Evolutionary conservation across 257 asterid genomes (phyloP).

Genomic region (Coffea eugenioides): DNA sequence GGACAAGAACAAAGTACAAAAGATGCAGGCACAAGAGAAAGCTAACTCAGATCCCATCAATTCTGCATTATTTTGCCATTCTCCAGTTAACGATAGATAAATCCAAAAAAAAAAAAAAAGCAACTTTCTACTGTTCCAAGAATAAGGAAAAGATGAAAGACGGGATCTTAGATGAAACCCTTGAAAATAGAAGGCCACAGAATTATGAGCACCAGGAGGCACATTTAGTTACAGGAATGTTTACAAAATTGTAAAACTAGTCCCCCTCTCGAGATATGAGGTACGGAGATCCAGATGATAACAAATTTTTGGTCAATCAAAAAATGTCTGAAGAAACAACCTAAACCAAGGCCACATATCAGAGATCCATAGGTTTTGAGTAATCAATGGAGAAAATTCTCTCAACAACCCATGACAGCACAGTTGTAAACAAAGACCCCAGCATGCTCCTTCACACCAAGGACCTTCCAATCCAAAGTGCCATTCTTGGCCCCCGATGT

Average conservation of each 20-base stretch:
- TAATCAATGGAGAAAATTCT: constrained; percentile 20
- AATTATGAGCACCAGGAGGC: neutral
- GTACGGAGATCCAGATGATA: constrained; percentile 34
- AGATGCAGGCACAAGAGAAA: neutral
- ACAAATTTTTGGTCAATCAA: constrained; percentile 32
- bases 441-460: constrained; percentile 78
- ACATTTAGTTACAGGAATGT: constrained; percentile 16
- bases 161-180: neutral
- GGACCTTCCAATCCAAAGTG: constrained; percentile 65
- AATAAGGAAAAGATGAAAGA: neutral
- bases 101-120: neutral
- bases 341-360: constrained; percentile 27
- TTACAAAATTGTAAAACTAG: constrained; percentile 18
- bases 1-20: neutral
- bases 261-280: constrained; percentile 30
- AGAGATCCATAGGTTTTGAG: constrained; percentile 15
- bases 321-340: constrained; percentile 29
- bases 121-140: neutral
- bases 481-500: constrained; percentile 50
- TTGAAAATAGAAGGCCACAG: constrained; percentile 10
- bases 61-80: constrained; percentile 7
- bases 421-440: constrained; percentile 88
- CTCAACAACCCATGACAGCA: constrained; percentile 83
- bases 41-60: neutral
- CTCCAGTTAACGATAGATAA: constrained; percentile 3